Percentiles rank a stretch among this genome's conserved stretches.
Conservation (phyloP, 805 yeast species). For the Diddensiella caesifluorescens region DNA sequence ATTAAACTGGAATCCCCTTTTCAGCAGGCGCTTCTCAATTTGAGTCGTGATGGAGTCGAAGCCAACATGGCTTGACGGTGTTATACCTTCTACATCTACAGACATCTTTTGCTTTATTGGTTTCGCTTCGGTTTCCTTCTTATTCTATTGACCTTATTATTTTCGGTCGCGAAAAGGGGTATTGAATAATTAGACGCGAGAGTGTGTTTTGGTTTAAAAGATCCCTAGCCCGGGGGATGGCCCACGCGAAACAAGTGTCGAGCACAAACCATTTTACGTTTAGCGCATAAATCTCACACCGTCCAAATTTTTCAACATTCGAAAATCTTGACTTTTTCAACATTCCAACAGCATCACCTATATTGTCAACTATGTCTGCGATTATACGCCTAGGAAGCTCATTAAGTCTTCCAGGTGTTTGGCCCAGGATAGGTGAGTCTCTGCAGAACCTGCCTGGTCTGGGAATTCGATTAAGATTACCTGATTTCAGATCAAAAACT, state of each 20-base stretch:
- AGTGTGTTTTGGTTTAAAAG: too few species aligned
- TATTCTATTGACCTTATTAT: neutral
- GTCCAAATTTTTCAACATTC: too few species aligned
- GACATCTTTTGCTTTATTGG: conserved; percentile 4
- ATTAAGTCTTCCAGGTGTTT: conserved; percentile 11
- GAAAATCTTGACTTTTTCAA: neutral
- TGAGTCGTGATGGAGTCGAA: conserved; percentile 95
- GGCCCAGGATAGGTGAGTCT: conserved; percentile 16
- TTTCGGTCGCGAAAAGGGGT: neutral
- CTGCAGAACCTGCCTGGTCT: conserved; percentile 7
- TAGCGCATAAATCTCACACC: neutral
- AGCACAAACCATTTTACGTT: neutral
- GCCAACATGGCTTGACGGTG: conserved; percentile 66
- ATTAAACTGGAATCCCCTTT: conserved; percentile 91
- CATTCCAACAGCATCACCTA: too few species aligned
- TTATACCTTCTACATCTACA: neutral
- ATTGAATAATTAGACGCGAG: too few species aligned
- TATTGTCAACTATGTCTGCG: too few species aligned
- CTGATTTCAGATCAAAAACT: conserved; percentile 1
- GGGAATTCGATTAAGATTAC: conserved; percentile 11
- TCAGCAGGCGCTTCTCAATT: conserved; percentile 85
- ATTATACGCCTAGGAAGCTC: conserved; percentile 4
- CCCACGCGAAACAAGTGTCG: too few species aligned
- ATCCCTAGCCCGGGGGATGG: too few species aligned
- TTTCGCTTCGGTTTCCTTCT: neutral